Evolutionary conservation across 2,329 filamentous ascomycete species (phyloP).

Genomic region (Pseudogymnoascus sp.): DNA sequence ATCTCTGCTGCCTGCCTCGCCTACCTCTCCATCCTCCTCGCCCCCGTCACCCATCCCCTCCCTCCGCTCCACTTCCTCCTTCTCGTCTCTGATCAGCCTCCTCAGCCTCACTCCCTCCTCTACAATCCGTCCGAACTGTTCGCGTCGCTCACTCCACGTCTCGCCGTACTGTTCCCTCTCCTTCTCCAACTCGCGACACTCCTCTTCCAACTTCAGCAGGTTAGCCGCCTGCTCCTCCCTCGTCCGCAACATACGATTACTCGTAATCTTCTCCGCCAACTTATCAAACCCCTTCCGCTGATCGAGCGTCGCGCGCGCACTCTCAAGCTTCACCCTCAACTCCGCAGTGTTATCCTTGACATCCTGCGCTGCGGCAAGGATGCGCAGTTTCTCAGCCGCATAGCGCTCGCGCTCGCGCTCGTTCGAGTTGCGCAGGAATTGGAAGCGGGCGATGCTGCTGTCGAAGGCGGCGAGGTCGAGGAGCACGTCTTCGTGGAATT

Average conservation of each 20-base stretch:
- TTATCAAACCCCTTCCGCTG: slow-evolving; percentile 82
- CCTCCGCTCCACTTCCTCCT: slow-evolving; percentile 82
- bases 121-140: slow-evolving; percentile 82
- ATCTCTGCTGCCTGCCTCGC: slow-evolving; percentile 43
- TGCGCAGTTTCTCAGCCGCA: slow-evolving; percentile 68
- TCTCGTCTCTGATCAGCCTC: slow-evolving; percentile 83
- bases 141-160: slow-evolving; percentile 76
- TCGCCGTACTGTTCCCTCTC: slow-evolving; percentile 74
- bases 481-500: slow-evolving; percentile 73
- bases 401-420: slow-evolving; percentile 76
- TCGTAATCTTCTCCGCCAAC: slow-evolving; percentile 77
- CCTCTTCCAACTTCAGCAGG: slow-evolving; percentile 73
- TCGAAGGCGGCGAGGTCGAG: slow-evolving; percentile 87
- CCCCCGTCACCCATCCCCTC: slow-evolving; percentile 64
- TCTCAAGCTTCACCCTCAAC: slow-evolving; percentile 67
- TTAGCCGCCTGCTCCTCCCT: slow-evolving; percentile 75
- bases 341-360: slow-evolving; percentile 68
- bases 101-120: slow-evolving; percentile 84
- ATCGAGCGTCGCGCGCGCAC: slow-evolving; percentile 64
- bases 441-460: slow-evolving; percentile 75
- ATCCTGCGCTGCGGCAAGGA: slow-evolving; percentile 66
- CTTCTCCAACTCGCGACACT: slow-evolving; percentile 78
- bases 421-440: slow-evolving; percentile 80
- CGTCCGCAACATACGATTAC: slow-evolving; percentile 68
- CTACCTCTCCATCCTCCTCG: slow-evolving; percentile 51